Evolutionary conservation across 176 grass and related monocot genomes (phyloP).

Genomic region (Avena atlantica): DNA sequence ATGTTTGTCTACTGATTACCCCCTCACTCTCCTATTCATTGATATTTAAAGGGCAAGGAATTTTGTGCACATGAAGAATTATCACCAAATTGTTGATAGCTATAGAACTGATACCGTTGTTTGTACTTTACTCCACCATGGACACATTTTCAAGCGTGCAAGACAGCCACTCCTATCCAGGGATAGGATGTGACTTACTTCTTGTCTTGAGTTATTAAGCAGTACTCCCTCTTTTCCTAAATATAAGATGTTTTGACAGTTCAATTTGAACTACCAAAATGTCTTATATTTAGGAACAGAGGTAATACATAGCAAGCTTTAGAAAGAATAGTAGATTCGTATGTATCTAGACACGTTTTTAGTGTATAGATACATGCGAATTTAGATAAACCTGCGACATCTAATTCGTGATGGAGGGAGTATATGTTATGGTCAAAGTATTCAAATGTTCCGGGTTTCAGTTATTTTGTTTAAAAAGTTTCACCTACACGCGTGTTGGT

Average conservation of each 20-base stretch:
- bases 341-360: too few species aligned
- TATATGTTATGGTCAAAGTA: conserved; percentile 5
- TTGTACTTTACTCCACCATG: conserved; percentile 8
- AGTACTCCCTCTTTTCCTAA: background rate
- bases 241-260: background rate
- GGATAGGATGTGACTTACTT: background rate
- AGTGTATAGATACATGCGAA: too few species aligned
- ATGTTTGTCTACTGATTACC: background rate
- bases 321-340: background rate
- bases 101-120: background rate
- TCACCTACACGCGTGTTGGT: background rate
- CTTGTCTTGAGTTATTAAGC: background rate
- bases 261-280: too few species aligned
- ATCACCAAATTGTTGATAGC: conserved; percentile 4
- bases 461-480: background rate
- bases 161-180: background rate
- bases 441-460: conserved; percentile 6
- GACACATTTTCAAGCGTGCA: background rate
- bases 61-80: background rate
- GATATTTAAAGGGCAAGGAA: background rate
- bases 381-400: too few species aligned
- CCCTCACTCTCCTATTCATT: background rate
- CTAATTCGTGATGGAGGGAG: too few species aligned
- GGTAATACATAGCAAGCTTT: background rate
- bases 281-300: too few species aligned